phyloP scores from a whole-genome alignment of 2,329 filamentous ascomycete species.

The Verticillium nubilum region DNA sequence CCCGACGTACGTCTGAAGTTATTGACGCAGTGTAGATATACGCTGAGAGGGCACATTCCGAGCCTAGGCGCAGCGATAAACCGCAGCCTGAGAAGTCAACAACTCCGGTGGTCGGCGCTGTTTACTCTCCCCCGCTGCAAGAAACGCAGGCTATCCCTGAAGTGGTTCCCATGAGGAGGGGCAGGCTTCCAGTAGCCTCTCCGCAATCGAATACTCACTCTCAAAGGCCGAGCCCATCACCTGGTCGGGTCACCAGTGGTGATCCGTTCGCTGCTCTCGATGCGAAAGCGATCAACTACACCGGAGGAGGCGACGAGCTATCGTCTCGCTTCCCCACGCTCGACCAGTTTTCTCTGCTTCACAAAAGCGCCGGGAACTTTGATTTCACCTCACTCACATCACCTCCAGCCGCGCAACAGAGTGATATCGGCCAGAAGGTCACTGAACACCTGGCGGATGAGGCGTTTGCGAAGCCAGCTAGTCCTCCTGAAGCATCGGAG shows the following conservation, averaged over 20 bases:
- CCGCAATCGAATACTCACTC: constrained; percentile 30
- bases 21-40: constrained; percentile 59
- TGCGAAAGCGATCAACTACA: constrained; percentile 46
- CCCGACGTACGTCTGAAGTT: constrained; percentile 11
- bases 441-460: constrained; percentile 78
- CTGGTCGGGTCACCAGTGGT: constrained; percentile 60
- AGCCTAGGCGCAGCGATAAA: constrained; percentile 48
- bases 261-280: constrained; percentile 94
- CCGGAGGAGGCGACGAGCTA: constrained; percentile 64
- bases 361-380: constrained; percentile 79
- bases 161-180: constrained; percentile 89
- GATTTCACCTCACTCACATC: constrained; percentile 65
- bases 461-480: constrained; percentile 57
- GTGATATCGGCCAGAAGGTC: constrained; percentile 59
- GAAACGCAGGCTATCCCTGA: constrained; percentile 74
- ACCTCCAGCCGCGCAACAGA: constrained; percentile 40
- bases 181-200: constrained; percentile 53
- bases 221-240: constrained; percentile 60
- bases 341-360: constrained; percentile 86
- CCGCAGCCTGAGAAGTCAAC: constrained; percentile 48
- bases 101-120: constrained; percentile 67
- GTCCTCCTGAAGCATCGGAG: constrained; percentile 5
- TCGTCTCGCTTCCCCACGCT: constrained; percentile 83
- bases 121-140: constrained; percentile 70
- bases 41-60: constrained; percentile 55